phyloP scores from a whole-genome alignment of 305 asterid genomes.

The Nicotiana rustica region DNA sequence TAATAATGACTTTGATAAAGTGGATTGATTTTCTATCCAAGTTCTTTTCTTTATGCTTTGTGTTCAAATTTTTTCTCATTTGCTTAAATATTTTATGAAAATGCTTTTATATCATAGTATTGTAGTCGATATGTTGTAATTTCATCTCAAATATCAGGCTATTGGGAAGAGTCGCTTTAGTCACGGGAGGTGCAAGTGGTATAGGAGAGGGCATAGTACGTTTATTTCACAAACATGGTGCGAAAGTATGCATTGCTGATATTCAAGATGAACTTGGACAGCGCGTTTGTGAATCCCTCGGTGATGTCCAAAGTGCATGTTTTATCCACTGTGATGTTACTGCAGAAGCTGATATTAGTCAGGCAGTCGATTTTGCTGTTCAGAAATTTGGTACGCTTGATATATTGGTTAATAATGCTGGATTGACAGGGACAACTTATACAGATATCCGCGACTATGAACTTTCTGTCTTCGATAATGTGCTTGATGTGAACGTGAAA shows the following conservation, averaged over 20 bases:
- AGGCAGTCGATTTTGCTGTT: constrained; percentile 52
- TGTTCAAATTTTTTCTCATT: neutral
- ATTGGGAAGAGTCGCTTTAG: constrained; percentile 61
- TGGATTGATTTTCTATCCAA: neutral
- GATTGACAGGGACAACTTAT: constrained; percentile 23
- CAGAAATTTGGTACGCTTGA: constrained; percentile 59
- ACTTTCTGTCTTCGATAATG: constrained; percentile 46
- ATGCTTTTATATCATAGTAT: neutral
- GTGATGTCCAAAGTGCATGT: constrained; percentile 38
- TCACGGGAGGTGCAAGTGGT: constrained; percentile 70
- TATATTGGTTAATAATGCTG: constrained; percentile 74
- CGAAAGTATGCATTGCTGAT: constrained; percentile 61
- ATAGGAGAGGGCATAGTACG: constrained; percentile 60
- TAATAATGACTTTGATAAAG: neutral
- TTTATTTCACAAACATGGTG: constrained; percentile 57
- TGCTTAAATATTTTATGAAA: neutral
- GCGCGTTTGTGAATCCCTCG: constrained; percentile 40
- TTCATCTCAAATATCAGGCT: constrained; percentile 39
- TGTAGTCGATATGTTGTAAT: neutral
- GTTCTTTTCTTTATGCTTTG: neutral
- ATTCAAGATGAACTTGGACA: constrained; percentile 46
- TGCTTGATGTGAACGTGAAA: constrained; percentile 46
- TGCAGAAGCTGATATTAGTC: constrained; percentile 47
- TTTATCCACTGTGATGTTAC: constrained; percentile 60
- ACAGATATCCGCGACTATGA: constrained; percentile 43